Conservation (phyloP, 148 eudicot species). For the Heliosperma pusillum region DNA sequence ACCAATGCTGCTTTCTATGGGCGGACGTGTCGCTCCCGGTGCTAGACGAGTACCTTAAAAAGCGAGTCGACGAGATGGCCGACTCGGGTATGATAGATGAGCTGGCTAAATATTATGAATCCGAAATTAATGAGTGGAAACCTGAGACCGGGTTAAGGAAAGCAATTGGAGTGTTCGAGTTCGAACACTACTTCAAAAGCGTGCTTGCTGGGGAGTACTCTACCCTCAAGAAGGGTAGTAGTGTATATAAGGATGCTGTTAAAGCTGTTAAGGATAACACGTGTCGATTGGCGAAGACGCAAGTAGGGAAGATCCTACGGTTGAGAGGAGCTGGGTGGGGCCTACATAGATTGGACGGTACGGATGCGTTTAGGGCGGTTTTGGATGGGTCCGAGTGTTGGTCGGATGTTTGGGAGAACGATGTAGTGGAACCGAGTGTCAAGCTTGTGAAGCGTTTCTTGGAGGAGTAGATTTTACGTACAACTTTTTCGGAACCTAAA, state of each 20-base stretch:
- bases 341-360: slow-evolving; percentile 57
- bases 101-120: slow-evolving; percentile 37
- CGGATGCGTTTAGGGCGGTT: slow-evolving; percentile 54
- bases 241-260: slow-evolving; percentile 54
- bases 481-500: no score
- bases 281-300: slow-evolving; percentile 62
- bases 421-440: slow-evolving; percentile 64
- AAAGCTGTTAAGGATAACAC: slow-evolving; percentile 68
- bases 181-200: slow-evolving; percentile 43
- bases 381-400: slow-evolving; percentile 31
- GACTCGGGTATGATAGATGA: slow-evolving; percentile 75
- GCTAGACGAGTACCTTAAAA: slow-evolving; percentile 41
- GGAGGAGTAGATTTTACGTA: slow-evolving; percentile 52
- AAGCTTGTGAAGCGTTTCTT: slow-evolving; percentile 70
- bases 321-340: slow-evolving; percentile 59
- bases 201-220: no score
- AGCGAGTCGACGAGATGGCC: slow-evolving; percentile 85
- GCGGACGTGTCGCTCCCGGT: slow-evolving; percentile 57
- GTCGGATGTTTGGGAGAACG: slow-evolving; percentile 53
- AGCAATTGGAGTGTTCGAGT: slow-evolving; percentile 85
- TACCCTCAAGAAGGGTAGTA: neutral
- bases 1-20: slow-evolving; percentile 70
- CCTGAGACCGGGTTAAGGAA: slow-evolving; percentile 40
- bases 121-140: slow-evolving; percentile 8
- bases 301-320: slow-evolving; percentile 72